Conservation (phyloP, 352 stramenopile species). For the Phytophthora europaea region DNA sequence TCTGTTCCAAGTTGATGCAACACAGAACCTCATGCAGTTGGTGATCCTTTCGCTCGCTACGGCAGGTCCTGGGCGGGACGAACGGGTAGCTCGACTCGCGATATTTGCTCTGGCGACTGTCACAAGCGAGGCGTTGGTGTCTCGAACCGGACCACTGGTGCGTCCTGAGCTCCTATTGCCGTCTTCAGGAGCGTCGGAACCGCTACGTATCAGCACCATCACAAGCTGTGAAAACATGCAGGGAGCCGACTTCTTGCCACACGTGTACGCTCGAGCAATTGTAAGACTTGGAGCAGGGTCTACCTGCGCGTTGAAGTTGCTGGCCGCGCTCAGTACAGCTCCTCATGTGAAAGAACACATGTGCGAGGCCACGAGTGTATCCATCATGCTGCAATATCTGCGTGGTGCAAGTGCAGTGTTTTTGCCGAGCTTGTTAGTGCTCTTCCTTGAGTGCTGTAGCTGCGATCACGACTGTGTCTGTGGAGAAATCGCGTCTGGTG, state of each 20-base stretch:
- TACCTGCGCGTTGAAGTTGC: slow-evolving; percentile 50
- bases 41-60: slow-evolving; percentile 28
- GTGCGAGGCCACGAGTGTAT: slow-evolving; percentile 36
- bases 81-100: slow-evolving; percentile 47
- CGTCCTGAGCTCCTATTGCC: slow-evolving; percentile 22
- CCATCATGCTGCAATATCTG: slow-evolving; percentile 44
- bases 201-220: slow-evolving; percentile 32
- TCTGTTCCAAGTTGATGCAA: slow-evolving; percentile 60
- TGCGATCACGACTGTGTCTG: slow-evolving; percentile 24
- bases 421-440: slow-evolving; percentile 44
- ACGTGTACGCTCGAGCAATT: slow-evolving; percentile 42
- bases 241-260: slow-evolving; percentile 15
- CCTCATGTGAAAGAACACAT: slow-evolving; percentile 34
- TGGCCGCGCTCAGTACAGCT: slow-evolving; percentile 40
- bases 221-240: slow-evolving; percentile 28
- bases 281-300: slow-evolving; percentile 34
- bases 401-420: slow-evolving; percentile 39
- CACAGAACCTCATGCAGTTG: slow-evolving; percentile 62
- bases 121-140: slow-evolving; percentile 44
- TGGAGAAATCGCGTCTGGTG: background rate
- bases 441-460: slow-evolving; percentile 52
- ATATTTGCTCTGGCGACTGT: slow-evolving; percentile 62
- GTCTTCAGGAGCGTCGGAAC: slow-evolving; percentile 13
- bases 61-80: slow-evolving; percentile 27
- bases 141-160: slow-evolving; percentile 22